These are phyloP conservation scores for Senecio squalidus DNA, from an alignment of 140 eudicot genomes.

Conservation along the genomic window DNA sequence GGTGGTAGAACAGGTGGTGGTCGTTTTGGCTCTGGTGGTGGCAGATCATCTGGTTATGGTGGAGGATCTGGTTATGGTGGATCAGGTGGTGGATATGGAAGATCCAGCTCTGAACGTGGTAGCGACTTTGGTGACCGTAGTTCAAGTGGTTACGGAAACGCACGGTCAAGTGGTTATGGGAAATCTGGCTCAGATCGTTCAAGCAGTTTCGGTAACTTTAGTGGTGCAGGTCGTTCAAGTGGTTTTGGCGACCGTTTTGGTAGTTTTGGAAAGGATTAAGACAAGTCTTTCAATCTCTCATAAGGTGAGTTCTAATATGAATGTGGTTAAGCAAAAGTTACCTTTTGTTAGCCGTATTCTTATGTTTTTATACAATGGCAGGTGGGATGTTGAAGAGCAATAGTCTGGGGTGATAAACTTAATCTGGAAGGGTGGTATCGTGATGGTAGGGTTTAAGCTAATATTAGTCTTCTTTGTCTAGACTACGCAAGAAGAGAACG, in stretches of 20 bases:
- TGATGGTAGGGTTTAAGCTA: too few relatives aligned
- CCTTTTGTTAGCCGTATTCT: background rate
- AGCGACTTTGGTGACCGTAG: constrained; percentile 35
- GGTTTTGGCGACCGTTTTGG: constrained; percentile 5
- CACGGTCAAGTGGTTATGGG: constrained; percentile 22
- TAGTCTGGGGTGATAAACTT: background rate
- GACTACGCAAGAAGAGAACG: background rate
- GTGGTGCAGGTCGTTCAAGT: constrained; percentile 21
- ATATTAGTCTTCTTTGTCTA: too few relatives aligned
- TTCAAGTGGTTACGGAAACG: too few relatives aligned
- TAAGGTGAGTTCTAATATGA: constrained; percentile 7
- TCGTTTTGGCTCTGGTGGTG: constrained; percentile 39
- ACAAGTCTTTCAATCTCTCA: background rate
- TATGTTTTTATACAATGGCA: background rate
- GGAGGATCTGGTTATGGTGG: constrained; percentile 31
- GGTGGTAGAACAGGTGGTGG: constrained; percentile 40
- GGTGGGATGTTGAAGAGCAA: background rate
- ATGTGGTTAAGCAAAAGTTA: too few relatives aligned
- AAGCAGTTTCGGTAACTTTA: constrained; percentile 26
- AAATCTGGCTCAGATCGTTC: constrained; percentile 32
- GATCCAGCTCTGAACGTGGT: constrained; percentile 26
- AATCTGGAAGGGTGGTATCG: too few relatives aligned
- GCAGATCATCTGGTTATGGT: constrained; percentile 12
- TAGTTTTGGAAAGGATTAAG: constrained; percentile 12
- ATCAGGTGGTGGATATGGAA: constrained; percentile 20